These are phyloP conservation scores for Suhomyces yuchorum DNA, from an alignment of 1,139 yeast genomes.

Conservation along the genomic window DNA sequence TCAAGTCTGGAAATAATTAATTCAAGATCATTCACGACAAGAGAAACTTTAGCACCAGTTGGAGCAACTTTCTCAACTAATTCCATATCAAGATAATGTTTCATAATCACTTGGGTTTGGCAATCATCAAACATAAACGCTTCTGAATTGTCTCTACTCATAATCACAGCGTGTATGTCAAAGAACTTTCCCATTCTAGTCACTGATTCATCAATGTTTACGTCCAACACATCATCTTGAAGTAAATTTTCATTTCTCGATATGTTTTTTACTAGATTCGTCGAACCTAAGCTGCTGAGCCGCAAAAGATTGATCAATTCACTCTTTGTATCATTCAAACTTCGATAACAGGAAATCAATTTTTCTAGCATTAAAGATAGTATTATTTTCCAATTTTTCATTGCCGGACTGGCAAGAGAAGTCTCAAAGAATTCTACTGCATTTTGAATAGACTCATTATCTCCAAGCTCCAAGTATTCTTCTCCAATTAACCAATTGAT, in stretches of 20 bases:
- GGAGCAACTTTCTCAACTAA: slow-evolving; percentile 18
- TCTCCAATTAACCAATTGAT: slow-evolving; percentile 55
- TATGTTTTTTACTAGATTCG: background rate
- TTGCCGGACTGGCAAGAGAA: slow-evolving; percentile 20
- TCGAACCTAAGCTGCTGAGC: background rate
- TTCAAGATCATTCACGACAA: slow-evolving; percentile 17
- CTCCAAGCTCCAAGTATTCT: slow-evolving; percentile 32
- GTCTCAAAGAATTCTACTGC: slow-evolving; percentile 45
- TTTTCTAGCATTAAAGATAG: slow-evolving; percentile 24
- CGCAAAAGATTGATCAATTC: slow-evolving; percentile 6
- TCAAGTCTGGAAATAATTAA: slow-evolving; percentile 5
- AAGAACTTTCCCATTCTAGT: slow-evolving; percentile 2
- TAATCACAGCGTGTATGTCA: slow-evolving; percentile 3
- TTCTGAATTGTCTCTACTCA: slow-evolving; percentile 13
- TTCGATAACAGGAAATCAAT: slow-evolving; percentile 29
- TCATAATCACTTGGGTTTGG: slow-evolving; percentile 23
- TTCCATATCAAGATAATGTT: slow-evolving; percentile 16
- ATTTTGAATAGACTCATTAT: slow-evolving; percentile 29
- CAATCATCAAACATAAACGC: slow-evolving; percentile 23
- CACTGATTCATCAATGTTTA: slow-evolving; percentile 3
- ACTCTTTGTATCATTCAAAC: slow-evolving; percentile 12
- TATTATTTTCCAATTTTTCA: slow-evolving; percentile 19
- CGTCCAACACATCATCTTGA: background rate
- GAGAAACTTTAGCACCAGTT: slow-evolving; percentile 9
- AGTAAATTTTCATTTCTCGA: slow-evolving; percentile 1